Conservation (phyloP, 176 grass and related monocot species). For the Ananas comosus region DNA sequence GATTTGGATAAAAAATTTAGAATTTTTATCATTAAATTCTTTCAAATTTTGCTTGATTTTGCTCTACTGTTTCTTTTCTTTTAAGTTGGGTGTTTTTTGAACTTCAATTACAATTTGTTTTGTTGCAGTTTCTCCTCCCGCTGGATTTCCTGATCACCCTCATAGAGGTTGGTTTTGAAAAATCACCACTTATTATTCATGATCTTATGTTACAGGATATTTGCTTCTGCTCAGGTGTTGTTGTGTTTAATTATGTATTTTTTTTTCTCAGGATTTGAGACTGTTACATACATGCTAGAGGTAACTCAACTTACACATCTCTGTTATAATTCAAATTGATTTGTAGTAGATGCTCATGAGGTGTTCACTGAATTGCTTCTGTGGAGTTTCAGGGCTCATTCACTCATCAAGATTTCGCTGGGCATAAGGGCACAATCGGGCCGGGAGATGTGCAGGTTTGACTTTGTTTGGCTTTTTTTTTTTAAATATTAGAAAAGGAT, state of each 20-base stretch:
- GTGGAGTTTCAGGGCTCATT: conserved; percentile 42
- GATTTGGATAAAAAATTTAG: neutral
- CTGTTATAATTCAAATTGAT: neutral
- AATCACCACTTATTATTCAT: neutral
- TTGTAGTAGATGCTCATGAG: neutral
- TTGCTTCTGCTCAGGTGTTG: neutral
- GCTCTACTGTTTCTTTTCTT: too few relatives aligned
- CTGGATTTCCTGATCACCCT: conserved; percentile 67
- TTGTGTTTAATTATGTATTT: neutral
- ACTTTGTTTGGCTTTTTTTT: neutral
- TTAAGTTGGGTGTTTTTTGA: neutral
- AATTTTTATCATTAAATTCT: neutral
- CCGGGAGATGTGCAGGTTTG: conserved; percentile 65
- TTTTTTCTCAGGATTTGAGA: conserved; percentile 55
- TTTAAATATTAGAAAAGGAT: neutral
- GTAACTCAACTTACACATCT: conserved; percentile 7
- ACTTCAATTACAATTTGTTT: neutral
- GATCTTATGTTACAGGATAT: too few relatives aligned
- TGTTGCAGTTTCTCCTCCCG: conserved; percentile 44
- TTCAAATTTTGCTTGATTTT: neutral
- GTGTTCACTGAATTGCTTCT: conserved; percentile 34
- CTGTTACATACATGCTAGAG: conserved; percentile 91
- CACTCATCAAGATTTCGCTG: conserved; percentile 78
- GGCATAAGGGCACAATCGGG: conserved; percentile 66
- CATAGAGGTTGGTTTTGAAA: conserved; percentile 42